A percentile compares a stretch with the other conserved stretches of the same genome.
Conservation (phyloP, 352 stramenopile species). For the Globisporangium spiculum region DNA sequence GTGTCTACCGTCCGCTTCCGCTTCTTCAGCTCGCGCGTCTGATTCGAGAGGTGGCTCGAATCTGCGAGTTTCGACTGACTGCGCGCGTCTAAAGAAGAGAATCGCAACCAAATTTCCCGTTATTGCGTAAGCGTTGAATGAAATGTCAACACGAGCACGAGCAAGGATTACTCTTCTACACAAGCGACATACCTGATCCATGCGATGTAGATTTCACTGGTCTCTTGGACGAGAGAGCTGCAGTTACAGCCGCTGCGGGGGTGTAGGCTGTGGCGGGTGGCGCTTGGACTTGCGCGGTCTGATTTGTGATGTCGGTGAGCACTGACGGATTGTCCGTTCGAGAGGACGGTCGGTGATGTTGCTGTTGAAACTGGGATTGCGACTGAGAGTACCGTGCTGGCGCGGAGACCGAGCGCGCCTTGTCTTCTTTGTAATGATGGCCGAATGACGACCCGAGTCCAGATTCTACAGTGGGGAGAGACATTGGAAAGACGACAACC, state of each 20-base stretch:
- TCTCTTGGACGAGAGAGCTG: conserved; percentile 9
- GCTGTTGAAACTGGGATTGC: conserved; percentile 2
- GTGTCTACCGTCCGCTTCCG: conserved; percentile 9
- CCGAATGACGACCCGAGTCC: background rate
- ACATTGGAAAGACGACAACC: too few species aligned
- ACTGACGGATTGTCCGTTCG: conserved; percentile 22
- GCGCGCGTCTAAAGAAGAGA: conserved; percentile 1
- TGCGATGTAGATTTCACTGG: conserved; percentile 8
- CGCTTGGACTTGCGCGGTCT: conserved; percentile 16
- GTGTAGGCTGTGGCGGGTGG: background rate
- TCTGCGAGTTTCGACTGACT: background rate
- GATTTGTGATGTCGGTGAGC: conserved; percentile 69
- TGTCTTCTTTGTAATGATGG: conserved; percentile 10
- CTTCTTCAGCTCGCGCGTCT: conserved; percentile 8
- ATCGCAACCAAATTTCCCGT: background rate
- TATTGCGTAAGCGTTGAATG: background rate
- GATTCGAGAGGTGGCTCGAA: conserved; percentile 7
- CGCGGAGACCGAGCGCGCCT: conserved; percentile 14
- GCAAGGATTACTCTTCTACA: background rate
- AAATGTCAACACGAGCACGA: background rate
- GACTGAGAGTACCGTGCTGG: conserved; percentile 12
- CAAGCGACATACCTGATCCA: background rate
- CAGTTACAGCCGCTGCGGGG: background rate
- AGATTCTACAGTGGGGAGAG: background rate
- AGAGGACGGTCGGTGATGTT: conserved; percentile 16